Evolutionary conservation across 345 rosid species (phyloP).

Genomic region (Melaleuca quinquenervia): DNA sequence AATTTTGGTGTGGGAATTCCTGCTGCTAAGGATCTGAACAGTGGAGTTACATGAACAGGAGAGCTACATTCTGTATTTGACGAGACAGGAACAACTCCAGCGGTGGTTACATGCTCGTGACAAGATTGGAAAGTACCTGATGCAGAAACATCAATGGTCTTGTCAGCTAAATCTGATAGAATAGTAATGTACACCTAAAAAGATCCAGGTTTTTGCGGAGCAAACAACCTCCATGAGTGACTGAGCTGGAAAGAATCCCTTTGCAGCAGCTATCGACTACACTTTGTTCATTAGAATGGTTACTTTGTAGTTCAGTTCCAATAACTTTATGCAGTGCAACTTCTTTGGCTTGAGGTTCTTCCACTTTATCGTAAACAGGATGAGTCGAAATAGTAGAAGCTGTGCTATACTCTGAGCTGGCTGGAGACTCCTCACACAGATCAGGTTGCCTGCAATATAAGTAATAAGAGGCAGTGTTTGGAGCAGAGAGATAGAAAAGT

Average conservation of each 20-base stretch:
- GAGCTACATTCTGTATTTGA: constrained; percentile 55
- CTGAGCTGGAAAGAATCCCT: constrained; percentile 23
- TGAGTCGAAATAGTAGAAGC: constrained; percentile 54
- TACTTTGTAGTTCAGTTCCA: constrained; percentile 12
- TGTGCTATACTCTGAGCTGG: constrained; percentile 82
- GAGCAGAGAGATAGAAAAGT: not conserved
- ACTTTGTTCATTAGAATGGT: constrained; percentile 11
- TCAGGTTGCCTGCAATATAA: constrained; percentile 55
- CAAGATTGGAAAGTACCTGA: constrained; percentile 28
- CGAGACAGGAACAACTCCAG: constrained; percentile 31
- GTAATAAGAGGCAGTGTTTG: not conserved
- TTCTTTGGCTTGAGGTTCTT: constrained; percentile 29
- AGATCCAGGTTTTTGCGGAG: not conserved
- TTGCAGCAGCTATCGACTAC: constrained; percentile 15
- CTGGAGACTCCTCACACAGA: constrained; percentile 69
- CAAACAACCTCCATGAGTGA: constrained; percentile 35
- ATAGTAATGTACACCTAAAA: not conserved
- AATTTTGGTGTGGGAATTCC: constrained; percentile 95
- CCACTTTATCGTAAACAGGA: constrained; percentile 27
- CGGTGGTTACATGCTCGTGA: constrained; percentile 24
- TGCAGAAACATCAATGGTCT: constrained; percentile 3
- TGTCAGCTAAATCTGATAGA: not conserved
- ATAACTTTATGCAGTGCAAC: constrained; percentile 14
- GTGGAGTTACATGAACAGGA: constrained; percentile 79
- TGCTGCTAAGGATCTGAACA: constrained; percentile 96